These are phyloP conservation scores for Trichoderma sp. DNA, from an alignment of 2,329 filamentous ascomycete species.

Conservation along the genomic window DNA sequence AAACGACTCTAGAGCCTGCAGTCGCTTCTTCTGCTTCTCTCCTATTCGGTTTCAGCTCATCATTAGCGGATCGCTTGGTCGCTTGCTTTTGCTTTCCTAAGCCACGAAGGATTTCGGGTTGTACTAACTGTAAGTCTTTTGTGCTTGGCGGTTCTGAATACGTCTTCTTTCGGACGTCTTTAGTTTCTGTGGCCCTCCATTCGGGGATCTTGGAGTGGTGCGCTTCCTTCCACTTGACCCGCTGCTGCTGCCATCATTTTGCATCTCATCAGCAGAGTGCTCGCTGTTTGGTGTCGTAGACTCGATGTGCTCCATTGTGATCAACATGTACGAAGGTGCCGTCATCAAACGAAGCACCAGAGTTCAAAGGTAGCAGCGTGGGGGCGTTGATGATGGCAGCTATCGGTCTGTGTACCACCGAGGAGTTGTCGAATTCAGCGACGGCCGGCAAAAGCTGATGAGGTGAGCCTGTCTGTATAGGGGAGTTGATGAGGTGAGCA, in stretches of 20 bases:
- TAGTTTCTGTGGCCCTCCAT: not conserved
- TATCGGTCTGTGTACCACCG: not conserved
- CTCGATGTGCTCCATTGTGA: not conserved
- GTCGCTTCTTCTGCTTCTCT: constrained; percentile 29
- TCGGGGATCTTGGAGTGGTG: not conserved
- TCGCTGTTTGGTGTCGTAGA: not conserved
- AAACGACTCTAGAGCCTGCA: constrained; percentile 27
- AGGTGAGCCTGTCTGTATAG: not conserved
- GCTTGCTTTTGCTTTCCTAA: not conserved
- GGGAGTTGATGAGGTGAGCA: constrained; percentile 8
- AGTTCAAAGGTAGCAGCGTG: not conserved
- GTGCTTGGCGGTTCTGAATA: constrained; percentile 29
- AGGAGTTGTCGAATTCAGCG: not conserved
- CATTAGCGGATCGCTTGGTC: not conserved
- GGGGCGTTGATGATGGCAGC: constrained; percentile 7
- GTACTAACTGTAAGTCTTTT: constrained; percentile 54
- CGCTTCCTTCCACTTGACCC: not conserved
- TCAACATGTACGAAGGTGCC: not conserved
- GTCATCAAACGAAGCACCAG: not conserved
- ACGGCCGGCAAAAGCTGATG: not conserved
- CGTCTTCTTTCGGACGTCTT: constrained; percentile 26
- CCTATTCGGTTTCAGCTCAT: constrained; percentile 20
- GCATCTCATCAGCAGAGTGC: not conserved
- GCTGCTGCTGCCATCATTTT: not conserved
- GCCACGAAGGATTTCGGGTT: not conserved